phyloP scores from a whole-genome alignment of 176 grass and related monocot genomes.

The Eragrostis curvula region DNA sequence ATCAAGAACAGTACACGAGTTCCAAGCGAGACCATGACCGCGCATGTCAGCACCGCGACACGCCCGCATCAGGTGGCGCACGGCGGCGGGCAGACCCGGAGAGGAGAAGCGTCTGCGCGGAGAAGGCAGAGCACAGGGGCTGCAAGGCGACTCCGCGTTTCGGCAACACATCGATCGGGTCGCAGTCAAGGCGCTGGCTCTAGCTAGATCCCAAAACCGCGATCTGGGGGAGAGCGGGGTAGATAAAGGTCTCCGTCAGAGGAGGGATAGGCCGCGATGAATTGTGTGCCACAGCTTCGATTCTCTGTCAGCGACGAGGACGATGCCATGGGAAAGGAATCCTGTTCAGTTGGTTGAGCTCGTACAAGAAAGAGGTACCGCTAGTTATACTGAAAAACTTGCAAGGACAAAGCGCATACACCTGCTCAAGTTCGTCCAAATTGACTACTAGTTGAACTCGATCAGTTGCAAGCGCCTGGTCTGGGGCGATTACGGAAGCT shows the following conservation, averaged over 20 bases:
- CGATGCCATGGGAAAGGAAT: constrained; percentile 14
- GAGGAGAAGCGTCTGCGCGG: too few species aligned
- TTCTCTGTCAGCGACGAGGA: background rate
- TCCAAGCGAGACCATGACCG: background rate
- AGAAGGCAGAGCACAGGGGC: background rate
- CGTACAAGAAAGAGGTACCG: background rate
- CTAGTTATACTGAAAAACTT: background rate
- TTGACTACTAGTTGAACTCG: constrained; percentile 21
- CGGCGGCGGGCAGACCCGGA: background rate
- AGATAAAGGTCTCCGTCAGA: constrained; percentile 49
- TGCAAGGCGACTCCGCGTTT: background rate
- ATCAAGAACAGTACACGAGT: background rate
- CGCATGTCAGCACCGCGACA: constrained; percentile 23
- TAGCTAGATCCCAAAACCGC: constrained; percentile 30
- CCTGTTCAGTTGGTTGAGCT: background rate
- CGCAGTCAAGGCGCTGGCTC: background rate
- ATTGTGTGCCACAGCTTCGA: constrained; percentile 7
- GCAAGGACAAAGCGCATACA: background rate
- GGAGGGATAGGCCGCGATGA: constrained; percentile 6
- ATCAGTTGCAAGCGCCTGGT: background rate
- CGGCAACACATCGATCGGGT: background rate
- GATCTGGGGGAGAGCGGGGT: constrained; percentile 2
- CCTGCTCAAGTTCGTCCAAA: background rate
- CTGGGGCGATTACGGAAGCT: background rate
- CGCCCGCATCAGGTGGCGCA: background rate